phyloP scores from a whole-genome alignment of 306 rosid genomes.

The Cajanus cajan region DNA sequence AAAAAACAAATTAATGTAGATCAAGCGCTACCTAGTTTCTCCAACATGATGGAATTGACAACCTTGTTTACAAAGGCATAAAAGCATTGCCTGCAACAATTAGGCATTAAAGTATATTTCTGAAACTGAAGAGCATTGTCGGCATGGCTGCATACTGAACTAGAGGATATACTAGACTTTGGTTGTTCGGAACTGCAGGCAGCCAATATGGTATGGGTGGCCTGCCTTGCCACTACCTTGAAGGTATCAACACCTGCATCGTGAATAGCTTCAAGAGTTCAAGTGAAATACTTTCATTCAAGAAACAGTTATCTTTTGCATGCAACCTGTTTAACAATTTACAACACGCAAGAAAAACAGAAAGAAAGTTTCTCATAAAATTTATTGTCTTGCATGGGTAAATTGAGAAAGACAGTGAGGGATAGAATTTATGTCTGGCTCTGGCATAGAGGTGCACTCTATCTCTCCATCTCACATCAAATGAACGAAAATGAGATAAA shows the following conservation, averaged over 20 bases:
- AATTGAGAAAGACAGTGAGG: background rate
- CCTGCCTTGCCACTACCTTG: slow-evolving; percentile 63
- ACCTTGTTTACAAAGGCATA: slow-evolving; percentile 48
- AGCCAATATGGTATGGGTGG: slow-evolving; percentile 72
- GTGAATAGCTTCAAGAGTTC: slow-evolving; percentile 13
- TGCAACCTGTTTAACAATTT: slow-evolving; percentile 3
- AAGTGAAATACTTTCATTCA: slow-evolving; percentile 12
- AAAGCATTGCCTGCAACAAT: slow-evolving; percentile 66
- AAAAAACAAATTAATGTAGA: background rate
- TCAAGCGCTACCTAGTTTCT: slow-evolving; percentile 35
- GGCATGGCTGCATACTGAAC: slow-evolving; percentile 49
- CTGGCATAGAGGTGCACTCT: background rate
- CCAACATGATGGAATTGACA: slow-evolving; percentile 46
- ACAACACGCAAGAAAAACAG: background rate
- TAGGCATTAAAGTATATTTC: slow-evolving; percentile 49
- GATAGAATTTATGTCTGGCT: background rate
- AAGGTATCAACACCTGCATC: slow-evolving; percentile 52
- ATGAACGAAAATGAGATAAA: background rate
- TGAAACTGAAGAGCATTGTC: slow-evolving; percentile 28
- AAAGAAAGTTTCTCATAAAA: background rate
- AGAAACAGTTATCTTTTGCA: slow-evolving; percentile 4
- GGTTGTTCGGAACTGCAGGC: slow-evolving; percentile 54
- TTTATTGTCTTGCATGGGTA: background rate
- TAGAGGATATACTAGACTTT: slow-evolving; percentile 23
- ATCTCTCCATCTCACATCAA: background rate